Conservation (phyloP, 305 asterid genomes). For the Lippia alba region DNA sequence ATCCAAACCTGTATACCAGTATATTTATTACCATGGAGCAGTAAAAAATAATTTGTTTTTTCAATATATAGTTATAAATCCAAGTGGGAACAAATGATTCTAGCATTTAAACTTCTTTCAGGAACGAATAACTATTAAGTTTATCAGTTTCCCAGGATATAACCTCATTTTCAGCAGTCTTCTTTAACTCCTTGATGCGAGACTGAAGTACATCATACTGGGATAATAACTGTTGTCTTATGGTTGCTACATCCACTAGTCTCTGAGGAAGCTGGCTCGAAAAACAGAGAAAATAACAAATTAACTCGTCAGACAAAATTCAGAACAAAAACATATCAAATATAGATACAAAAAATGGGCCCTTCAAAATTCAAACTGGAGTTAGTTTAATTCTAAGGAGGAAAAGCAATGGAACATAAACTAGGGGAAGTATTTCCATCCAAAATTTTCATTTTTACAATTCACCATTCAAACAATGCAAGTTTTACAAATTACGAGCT, state of each 20-base stretch:
- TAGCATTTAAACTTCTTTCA: conserved; percentile 15
- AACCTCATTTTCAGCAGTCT: conserved; percentile 93
- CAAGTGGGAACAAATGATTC: conserved; percentile 6
- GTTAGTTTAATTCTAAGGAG: conserved; percentile 5
- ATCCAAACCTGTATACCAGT: conserved; percentile 73
- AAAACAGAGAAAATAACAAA: conserved; percentile 25
- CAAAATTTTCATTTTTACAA: too few relatives aligned
- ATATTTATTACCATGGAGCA: neutral
- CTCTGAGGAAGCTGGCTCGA: conserved; percentile 81
- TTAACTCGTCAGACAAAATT: conserved; percentile 23
- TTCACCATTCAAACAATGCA: too few relatives aligned
- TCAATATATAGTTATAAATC: neutral
- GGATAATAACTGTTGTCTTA: conserved; percentile 82
- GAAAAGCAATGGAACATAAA: neutral
- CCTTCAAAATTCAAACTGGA: conserved; percentile 6
- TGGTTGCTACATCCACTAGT: conserved; percentile 67
- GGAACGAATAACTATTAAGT: conserved; percentile 20
- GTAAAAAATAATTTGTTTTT: neutral
- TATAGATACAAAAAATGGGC: neutral
- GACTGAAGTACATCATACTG: conserved; percentile 92
- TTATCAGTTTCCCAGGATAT: conserved; percentile 18
- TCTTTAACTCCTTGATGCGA: conserved; percentile 87
- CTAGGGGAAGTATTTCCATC: too few relatives aligned
- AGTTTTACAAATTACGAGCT: too few relatives aligned
- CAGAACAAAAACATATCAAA: conserved; percentile 1